phyloP scores from a whole-genome alignment of 176 grass and related monocot genomes.

The barley (Hordeum vulgare) region MorexV3_pseudomolecules_assembly NC_058520.1:602474910-602475409 shows the following conservation, averaged over 20 bases:
- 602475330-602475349: neutral
- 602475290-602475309: neutral
- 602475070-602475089: neutral
- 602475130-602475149: neutral
- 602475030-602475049: neutral
- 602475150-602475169: neutral
- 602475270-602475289: neutral
- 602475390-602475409: slow-evolving; percentile 10
- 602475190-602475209: neutral
- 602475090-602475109: neutral
- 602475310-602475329: neutral
- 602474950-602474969: neutral
- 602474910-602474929: neutral
- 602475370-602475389: neutral
- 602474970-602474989: neutral
- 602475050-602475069: neutral
- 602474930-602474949: neutral
- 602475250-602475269: slow-evolving; percentile 7
- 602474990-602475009: neutral
- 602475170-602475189: neutral
- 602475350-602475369: neutral
- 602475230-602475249: neutral
- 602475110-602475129: neutral
- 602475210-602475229: neutral
- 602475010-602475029: neutral